Evolutionary conservation across 176 grass and related monocot species (phyloP), one percentile per base, ranked within the genome.

Genomic region (Oryza nivara): DNA sequence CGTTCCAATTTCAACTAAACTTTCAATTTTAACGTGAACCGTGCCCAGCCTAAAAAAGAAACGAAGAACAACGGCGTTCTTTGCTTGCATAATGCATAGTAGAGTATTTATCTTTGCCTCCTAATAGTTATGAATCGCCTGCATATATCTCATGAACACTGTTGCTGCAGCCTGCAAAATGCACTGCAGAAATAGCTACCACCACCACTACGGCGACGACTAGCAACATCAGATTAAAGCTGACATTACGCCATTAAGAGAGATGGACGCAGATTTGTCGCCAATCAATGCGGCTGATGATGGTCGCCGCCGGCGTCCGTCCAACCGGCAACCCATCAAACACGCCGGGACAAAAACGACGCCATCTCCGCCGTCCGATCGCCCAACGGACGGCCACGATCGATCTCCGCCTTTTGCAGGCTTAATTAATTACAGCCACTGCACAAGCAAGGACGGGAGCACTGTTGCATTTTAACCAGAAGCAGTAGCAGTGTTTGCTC

Each of bases 381-480:
- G 20, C 19, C 0, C 8, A 2, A 63, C 58, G 58, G 58, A 63
- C 58, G 58, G 58, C 58, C n/a, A 38, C 36, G 5, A 38, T 38
- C 58, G 58, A 63, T 63, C 56, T 45, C 4, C 22, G 60, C 70
- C 11, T 67, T 67, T 47, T 48, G 60, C 77, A 67, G 43, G 14
- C 5, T 72, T 82, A 72, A 82, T 30, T 65, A 26, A 82, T 30
- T 65, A 26, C 70, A 40, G 43, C 20, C 51, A 51, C 80, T 63
- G 80, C 51, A 4, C 0, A 13, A 9, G 65, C 45, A 60, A 45
- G 77, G 70, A 86, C 61, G 12, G 0, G 51, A 11, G 3, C 61
- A 47, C 72, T 82, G 25, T 69, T 75, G 17, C 85, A 75, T 81
- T 87, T 81, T 87, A 75, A 74, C 36, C 68, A 26, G 0, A 12